These are phyloP conservation scores for Lichenothelia convexa DNA, from an alignment of 495 filamentous ascomycete genomes.

Conservation along the genomic window DNA sequence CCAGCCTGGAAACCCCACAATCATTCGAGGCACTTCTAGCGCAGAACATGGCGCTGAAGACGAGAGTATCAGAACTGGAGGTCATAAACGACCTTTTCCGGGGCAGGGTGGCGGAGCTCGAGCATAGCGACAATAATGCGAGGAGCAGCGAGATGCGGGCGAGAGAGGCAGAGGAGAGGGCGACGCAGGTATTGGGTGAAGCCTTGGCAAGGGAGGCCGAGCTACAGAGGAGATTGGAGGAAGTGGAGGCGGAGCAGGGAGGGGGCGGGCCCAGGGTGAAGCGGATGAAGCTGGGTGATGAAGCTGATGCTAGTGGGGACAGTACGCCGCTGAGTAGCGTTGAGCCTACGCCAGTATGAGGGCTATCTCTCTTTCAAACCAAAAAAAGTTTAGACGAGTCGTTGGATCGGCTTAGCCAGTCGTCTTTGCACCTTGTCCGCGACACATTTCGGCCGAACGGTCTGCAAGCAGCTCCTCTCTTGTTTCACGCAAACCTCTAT, in stretches of 20 bases:
- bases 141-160: constrained; percentile 39
- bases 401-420: too few species aligned
- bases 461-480: too few species aligned
- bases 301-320: not conserved
- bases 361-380: too few species aligned
- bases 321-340: not conserved
- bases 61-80: constrained; percentile 51
- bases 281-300: not conserved
- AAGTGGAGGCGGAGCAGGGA: constrained; percentile 37
- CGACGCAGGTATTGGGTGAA: constrained; percentile 55
- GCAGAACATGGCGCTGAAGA: constrained; percentile 18
- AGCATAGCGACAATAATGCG: constrained; percentile 53
- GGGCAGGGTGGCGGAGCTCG: constrained; percentile 71
- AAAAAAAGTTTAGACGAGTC: too few species aligned
- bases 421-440: too few species aligned
- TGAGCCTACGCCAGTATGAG: too few species aligned
- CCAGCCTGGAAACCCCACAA: constrained; percentile 54
- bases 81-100: constrained; percentile 89
- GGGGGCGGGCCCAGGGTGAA: not conserved
- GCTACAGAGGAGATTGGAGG: constrained; percentile 63
- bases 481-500: too few species aligned
- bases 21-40: constrained; percentile 35
- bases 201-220: constrained; percentile 60
- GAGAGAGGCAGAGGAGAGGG: constrained; percentile 33
- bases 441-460: too few species aligned